These are phyloP conservation scores for Suillus lakei DNA, from an alignment of 768 basidiomycete species.

Conservation along the genomic window DNA sequence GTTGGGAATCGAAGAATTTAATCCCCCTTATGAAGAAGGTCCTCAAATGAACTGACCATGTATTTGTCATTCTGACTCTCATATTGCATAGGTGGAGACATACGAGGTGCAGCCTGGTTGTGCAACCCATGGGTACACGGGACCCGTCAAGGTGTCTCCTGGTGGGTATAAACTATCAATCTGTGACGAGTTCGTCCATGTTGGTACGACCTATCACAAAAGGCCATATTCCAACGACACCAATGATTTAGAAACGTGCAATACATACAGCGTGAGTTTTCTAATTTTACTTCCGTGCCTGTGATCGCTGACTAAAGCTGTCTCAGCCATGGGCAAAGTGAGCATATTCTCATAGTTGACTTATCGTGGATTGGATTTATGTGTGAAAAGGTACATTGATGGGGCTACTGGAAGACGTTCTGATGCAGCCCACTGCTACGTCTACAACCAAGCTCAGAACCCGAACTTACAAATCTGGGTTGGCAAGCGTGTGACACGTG, in stretches of 20 bases:
- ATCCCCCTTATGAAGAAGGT: slow-evolving; percentile 32
- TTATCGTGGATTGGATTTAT: neutral
- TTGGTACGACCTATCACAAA: slow-evolving; percentile 52
- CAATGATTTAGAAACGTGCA: slow-evolving; percentile 47
- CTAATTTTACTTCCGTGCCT: neutral
- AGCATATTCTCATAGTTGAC: slow-evolving; percentile 15
- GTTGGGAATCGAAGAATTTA: slow-evolving; percentile 33
- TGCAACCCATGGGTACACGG: slow-evolving; percentile 26
- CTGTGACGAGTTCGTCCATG: slow-evolving; percentile 49
- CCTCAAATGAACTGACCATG: neutral
- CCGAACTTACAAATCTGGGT: slow-evolving; percentile 46
- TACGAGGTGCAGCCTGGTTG: slow-evolving; percentile 21
- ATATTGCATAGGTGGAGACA: slow-evolving; percentile 21
- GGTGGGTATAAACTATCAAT: slow-evolving; percentile 42
- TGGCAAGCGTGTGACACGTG: slow-evolving; percentile 49
- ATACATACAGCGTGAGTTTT: slow-evolving; percentile 53
- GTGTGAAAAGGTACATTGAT: slow-evolving; percentile 54
- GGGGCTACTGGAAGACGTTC: slow-evolving; percentile 56
- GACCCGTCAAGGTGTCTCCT: slow-evolving; percentile 27
- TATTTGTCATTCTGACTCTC: neutral
- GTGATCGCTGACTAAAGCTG: neutral
- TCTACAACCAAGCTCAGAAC: slow-evolving; percentile 52
- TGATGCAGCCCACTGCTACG: slow-evolving; percentile 55
- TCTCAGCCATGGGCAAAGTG: slow-evolving; percentile 60
- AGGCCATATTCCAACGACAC: slow-evolving; percentile 48